phyloP scores from a whole-genome alignment of 78 protist species.

The Isochrysis galbana region DNA sequence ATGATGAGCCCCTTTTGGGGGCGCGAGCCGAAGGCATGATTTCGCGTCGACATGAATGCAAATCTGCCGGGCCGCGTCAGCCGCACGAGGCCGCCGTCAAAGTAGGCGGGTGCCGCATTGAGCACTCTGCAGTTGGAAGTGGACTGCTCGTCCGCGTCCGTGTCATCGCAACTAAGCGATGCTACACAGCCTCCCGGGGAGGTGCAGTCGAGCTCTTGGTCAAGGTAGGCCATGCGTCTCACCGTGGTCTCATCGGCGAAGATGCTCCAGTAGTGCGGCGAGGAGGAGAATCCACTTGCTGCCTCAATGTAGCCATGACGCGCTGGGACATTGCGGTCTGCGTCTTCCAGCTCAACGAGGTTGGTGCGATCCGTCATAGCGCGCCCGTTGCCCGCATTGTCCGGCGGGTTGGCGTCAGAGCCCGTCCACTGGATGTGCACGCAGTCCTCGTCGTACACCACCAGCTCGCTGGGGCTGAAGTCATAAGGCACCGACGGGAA shows the following conservation, averaged over 20 bases:
- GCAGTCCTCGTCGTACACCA: constrained; percentile 57
- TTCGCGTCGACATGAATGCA: no score
- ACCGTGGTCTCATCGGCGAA: not conserved
- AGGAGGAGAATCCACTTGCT: constrained; percentile 43
- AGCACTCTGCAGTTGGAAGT: no score
- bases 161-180: no score
- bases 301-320: constrained; percentile 80
- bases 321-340: constrained; percentile 86
- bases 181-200: no score
- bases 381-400: constrained; percentile 48
- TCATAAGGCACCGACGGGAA: constrained; percentile 83
- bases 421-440: constrained; percentile 86
- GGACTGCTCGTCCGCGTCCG: no score
- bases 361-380: constrained; percentile 61
- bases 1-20: no score
- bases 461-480: constrained; percentile 57
- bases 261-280: no score
- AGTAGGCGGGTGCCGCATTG: no score
- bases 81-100: no score
- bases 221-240: not conserved
- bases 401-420: constrained; percentile 51
- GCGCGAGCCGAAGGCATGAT: no score
- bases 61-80: no score
- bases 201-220: not conserved
- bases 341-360: constrained; percentile 76